phyloP scores from a whole-genome alignment of 345 rosid genomes.

The Mallotus nudiflorus region DNA sequence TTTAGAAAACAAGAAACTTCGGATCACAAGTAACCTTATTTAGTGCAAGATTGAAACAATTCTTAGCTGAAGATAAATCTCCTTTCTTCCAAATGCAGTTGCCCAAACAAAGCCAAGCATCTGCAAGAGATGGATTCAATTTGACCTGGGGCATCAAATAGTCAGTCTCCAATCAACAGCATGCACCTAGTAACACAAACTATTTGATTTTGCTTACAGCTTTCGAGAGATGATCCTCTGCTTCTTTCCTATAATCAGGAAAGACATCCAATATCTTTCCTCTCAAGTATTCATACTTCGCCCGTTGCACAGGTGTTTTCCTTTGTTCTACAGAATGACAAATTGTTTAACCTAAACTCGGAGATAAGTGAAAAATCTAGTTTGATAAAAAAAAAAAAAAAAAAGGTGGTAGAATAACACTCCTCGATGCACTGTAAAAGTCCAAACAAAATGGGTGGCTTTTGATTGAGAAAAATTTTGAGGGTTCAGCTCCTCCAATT shows the following conservation, averaged over 20 bases:
- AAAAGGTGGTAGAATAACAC: not conserved
- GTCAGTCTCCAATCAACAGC: conserved; percentile 13
- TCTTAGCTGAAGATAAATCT: conserved; percentile 61
- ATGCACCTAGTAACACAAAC: conserved; percentile 1
- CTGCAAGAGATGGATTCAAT: conserved; percentile 75
- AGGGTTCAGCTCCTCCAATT: not conserved
- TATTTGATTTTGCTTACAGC: conserved; percentile 44
- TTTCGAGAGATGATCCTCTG: conserved; percentile 80
- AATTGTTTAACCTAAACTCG: not conserved
- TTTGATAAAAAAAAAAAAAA: no score
- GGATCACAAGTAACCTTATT: conserved; percentile 47
- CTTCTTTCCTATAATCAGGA: conserved; percentile 71
- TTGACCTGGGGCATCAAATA: conserved; percentile 52
- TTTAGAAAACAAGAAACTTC: not conserved
- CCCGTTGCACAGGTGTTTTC: conserved; percentile 51
- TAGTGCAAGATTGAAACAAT: conserved; percentile 67
- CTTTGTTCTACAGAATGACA: conserved; percentile 44
- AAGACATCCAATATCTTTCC: conserved; percentile 69
- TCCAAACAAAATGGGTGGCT: not conserved
- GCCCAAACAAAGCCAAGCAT: conserved; percentile 75
- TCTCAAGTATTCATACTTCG: conserved; percentile 52
- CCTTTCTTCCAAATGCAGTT: conserved; percentile 84
- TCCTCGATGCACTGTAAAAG: not conserved
- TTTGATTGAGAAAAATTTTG: not conserved
- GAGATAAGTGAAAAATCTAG: no score